Base-by-base conservation (phyloP, 768 basidiomycete species). In the Lactifluus subvellereus region DNA sequence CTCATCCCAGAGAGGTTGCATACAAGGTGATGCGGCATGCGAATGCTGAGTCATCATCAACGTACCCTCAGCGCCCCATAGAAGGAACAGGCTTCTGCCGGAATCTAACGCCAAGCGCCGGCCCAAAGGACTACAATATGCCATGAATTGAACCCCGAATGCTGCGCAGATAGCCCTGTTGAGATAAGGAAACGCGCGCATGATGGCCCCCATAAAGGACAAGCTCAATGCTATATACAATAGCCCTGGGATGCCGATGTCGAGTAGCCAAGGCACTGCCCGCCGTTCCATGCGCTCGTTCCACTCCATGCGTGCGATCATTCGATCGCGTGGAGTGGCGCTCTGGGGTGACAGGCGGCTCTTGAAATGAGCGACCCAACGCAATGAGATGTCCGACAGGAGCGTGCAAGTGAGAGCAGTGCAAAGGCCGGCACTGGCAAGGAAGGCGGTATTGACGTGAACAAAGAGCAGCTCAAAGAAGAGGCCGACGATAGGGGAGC, bases 401-500 rank as follows among this genome's bases (percentile, higher is more conserved):
- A 62, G 54, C 8, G 61, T 62, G 40, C 61, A 62, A 38, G 22
- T 43, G 20, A 62, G 61, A 22, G 54, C 51, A 16, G 54, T 62
- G 18, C 61, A 62, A 32, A 62, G 61, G 40, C 61, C 61, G n/a
- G n/a, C n/a, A n/a, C n/a, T n/a, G 10, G 49, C 42, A n/a, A 62
- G 61, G 30, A 62, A 62, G 6, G 42, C 49, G 38, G 49, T 52
- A 33, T 62, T 62, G 11, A 55, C 42, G 20, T 56, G 49, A 20
- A 62, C 1, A 37, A 45, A 62, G 32, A 1, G 61, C 61, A 6
- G 20, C 49, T 62, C 61, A 32, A 62, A 62, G 40, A 62, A 57
- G 30, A 62, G 61, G 61, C 61, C 52, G 61, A 62, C 16, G 48
- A 62, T 62, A 2, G 61, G 61, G 32, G 61, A 62, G 22, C 57